Evolutionary conservation across 805 yeast genomes (phyloP), one percentile per base, ranked within the genome.

Genomic region (Pichia paraexigua): DNA sequence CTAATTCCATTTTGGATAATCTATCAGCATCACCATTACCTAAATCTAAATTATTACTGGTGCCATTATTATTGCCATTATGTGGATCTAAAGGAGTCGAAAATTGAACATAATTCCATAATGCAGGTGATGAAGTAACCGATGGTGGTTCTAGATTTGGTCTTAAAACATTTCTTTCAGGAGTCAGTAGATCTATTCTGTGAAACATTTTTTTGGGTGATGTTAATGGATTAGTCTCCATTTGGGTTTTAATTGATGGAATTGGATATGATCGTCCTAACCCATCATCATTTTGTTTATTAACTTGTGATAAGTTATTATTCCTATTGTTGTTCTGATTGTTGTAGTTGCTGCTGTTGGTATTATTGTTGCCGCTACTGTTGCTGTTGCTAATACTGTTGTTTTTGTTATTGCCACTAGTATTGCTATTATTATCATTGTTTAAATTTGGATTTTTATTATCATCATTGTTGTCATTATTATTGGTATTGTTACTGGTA

Each of bases 31-130:
- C 48, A 44, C 44, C 48, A 27, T 46, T 47, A 8, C 43, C 49
- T 30, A 42, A 30, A 24, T 21, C 37, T 13, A 21, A 22, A 13
- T 28, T 41, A 27, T 39, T 45, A 13, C 44, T 42, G 25, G 27
- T 44, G 13, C 32, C 46, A 32, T 37, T 50, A 24, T 50, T 42
- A 27, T 28, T 46, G 17, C 41, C 48, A 39, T 30, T 53, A n/a
- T 50, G 45, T 9, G 55, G 65, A 11, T 65, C 70, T 41, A 66
- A 45, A 2, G 71, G 70, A 1, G 71, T 67, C 13, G 74, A 70
- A 47, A 91, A 82, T 61, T 90, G 96, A 62, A 91, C 88, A 69
- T 87, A 83, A 63, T 86, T 87, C 97, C 97, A 88, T 53, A 91
- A 79, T 18, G 96, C 97, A 1, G 98, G 98, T 1, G 96, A 87